phyloP scores from a whole-genome alignment of 495 filamentous ascomycete species.

The Pseudoneurospora amorphoporcata region DNA sequence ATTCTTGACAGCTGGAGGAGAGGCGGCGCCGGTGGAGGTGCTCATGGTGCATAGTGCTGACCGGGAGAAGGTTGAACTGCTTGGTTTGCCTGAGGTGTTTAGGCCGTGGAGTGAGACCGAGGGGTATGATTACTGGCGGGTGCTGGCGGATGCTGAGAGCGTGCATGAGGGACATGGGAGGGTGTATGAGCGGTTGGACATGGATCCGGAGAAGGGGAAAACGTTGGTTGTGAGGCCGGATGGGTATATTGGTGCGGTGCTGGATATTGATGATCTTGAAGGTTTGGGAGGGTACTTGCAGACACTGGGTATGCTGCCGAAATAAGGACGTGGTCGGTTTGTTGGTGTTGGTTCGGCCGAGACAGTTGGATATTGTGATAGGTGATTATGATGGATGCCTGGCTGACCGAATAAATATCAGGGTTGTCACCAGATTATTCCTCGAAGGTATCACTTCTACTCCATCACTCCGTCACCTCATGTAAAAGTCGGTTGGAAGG shows the following conservation, averaged over 20 bases:
- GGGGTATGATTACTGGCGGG: slow-evolving; percentile 53
- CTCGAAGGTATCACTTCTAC: no score
- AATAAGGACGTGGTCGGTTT: not conserved
- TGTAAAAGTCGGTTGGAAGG: no score
- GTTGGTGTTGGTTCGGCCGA: not conserved
- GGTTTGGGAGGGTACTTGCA: slow-evolving; percentile 10
- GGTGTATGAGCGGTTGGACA: slow-evolving; percentile 51
- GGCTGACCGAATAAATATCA: no score
- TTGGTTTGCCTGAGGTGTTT: slow-evolving; percentile 45
- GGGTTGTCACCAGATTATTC: no score
- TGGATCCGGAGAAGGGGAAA: slow-evolving; percentile 47
- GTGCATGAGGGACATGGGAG: slow-evolving; percentile 48
- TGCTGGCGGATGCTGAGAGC: slow-evolving; percentile 51
- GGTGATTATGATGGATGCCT: no score
- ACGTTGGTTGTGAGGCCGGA: slow-evolving; percentile 45
- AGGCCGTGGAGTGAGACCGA: slow-evolving; percentile 44
- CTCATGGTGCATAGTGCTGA: slow-evolving; percentile 48
- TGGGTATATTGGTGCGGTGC: slow-evolving; percentile 51
- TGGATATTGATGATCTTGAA: slow-evolving; percentile 30
- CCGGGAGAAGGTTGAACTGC: slow-evolving; percentile 33
- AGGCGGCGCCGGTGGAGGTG: slow-evolving; percentile 28
- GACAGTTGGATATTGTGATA: no score
- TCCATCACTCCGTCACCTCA: no score
- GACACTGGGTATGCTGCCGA: slow-evolving; percentile 2
- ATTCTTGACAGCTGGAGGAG: not conserved